A percentile compares a stretch with the other conserved stretches of the same genome.
phyloP scores from a whole-genome alignment of 140 eudicot genomes.

The Ambrosia hybrid region DNA sequence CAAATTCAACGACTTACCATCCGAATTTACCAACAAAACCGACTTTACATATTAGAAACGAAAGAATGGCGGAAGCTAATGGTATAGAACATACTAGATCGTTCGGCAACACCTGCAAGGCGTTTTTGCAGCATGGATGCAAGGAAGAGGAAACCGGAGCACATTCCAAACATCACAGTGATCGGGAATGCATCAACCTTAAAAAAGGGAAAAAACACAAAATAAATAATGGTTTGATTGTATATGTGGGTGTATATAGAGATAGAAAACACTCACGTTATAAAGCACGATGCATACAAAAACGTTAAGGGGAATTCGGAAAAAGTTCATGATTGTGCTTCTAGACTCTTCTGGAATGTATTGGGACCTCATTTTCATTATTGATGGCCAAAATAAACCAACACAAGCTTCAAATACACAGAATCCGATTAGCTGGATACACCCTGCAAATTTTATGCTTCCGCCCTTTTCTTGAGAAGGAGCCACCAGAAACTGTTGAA shows the following conservation, averaged over 20 bases:
- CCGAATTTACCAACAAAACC: not conserved
- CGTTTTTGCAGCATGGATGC: constrained; percentile 81
- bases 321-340: constrained; percentile 95
- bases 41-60: not conserved
- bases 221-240: constrained; percentile 14
- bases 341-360: constrained; percentile 96
- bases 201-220: constrained; percentile 5
- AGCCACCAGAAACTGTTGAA: constrained; percentile 59
- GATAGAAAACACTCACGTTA: constrained; percentile 52
- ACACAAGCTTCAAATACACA: constrained; percentile 91
- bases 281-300: constrained; percentile 91
- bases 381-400: constrained; percentile 94
- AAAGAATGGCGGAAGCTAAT: not conserved
- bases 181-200: constrained; percentile 96
- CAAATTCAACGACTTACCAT: not conserved
- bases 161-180: constrained; percentile 92
- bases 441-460: constrained; percentile 76
- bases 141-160: constrained; percentile 81
- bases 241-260: not conserved
- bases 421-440: constrained; percentile 84
- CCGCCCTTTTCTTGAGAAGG: constrained; percentile 66
- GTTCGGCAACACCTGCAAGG: constrained; percentile 64
- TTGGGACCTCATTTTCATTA: constrained; percentile 98
- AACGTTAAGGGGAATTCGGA: constrained; percentile 91
- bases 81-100: constrained; percentile 59